These are phyloP conservation scores for Mallotus japonicus DNA, from an alignment of 441 rosid species.

Conservation along the genomic window DNA sequence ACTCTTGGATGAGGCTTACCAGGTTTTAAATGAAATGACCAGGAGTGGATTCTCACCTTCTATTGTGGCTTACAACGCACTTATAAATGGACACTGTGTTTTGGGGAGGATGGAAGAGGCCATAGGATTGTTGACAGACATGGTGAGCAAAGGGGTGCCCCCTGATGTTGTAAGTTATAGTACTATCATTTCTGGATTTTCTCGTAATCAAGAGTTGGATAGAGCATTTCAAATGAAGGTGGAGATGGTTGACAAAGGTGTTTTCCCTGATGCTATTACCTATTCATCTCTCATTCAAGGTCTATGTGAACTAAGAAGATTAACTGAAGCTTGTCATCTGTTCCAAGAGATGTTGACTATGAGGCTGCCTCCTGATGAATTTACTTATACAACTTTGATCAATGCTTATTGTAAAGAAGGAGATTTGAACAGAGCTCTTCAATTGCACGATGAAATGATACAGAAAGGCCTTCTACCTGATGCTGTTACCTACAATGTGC, in stretches of 20 bases:
- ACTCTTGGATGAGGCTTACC: constrained; percentile 57
- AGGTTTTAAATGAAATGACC: constrained; percentile 61
- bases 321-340: constrained; percentile 68
- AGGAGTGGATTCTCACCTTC: constrained; percentile 65
- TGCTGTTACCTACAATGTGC: constrained; percentile 72
- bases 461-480: constrained; percentile 68
- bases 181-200: constrained; percentile 72
- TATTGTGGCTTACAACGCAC: constrained; percentile 71
- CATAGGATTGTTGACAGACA: constrained; percentile 40
- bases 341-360: constrained; percentile 62
- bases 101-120: constrained; percentile 70
- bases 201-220: constrained; percentile 52
- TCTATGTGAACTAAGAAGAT: constrained; percentile 60
- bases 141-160: constrained; percentile 52
- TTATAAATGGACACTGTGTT: constrained; percentile 70
- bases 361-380: constrained; percentile 60
- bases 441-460: constrained; percentile 71
- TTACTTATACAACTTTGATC: constrained; percentile 68
- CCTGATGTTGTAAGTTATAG: constrained; percentile 86
- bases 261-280: constrained; percentile 62
- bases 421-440: constrained; percentile 50
- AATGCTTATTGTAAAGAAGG: constrained; percentile 72
- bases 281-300: constrained; percentile 75
- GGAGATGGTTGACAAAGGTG: constrained; percentile 61
- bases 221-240: constrained; percentile 56